Conservation (phyloP, 139 green algal genomes). For the Chlorella vulgaris region DNA sequence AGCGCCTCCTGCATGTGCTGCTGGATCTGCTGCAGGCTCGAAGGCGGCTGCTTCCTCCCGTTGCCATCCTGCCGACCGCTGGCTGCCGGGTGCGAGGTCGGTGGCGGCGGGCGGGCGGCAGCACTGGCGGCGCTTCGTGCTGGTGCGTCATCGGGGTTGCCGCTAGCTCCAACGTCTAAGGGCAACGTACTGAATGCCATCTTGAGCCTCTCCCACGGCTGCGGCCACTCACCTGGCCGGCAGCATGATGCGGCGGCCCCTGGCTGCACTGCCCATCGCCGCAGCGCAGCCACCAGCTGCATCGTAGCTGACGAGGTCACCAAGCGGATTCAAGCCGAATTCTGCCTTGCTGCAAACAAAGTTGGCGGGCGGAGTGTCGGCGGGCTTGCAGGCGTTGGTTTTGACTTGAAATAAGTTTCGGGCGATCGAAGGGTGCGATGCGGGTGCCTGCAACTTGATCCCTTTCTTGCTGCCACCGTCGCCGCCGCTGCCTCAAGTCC, state of each 20-base stretch:
- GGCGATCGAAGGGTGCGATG: too few relatives aligned
- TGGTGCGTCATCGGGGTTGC: not conserved
- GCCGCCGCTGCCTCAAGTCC: too few relatives aligned
- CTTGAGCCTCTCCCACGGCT: not conserved
- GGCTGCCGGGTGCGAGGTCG: not conserved
- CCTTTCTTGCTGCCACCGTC: too few relatives aligned
- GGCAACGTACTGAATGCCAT: not conserved
- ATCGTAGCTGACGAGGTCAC: not conserved
- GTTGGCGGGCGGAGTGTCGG: too few relatives aligned
- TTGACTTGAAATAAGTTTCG: too few relatives aligned
- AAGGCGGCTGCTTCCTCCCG: not conserved
- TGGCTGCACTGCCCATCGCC: not conserved
- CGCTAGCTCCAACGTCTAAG: not conserved
- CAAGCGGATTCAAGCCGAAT: too few relatives aligned
- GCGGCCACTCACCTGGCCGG: not conserved
- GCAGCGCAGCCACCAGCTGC: not conserved
- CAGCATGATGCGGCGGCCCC: not conserved
- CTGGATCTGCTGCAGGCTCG: not conserved
- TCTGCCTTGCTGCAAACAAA: too few relatives aligned
- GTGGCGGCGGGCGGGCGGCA: not conserved
- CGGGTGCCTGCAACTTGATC: too few relatives aligned
- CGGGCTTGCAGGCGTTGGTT: too few relatives aligned
- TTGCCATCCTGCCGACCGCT: not conserved
- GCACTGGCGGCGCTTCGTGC: too few relatives aligned
- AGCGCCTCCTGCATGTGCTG: constrained; percentile 6